phyloP scores from a whole-genome alignment of 768 basidiomycete species.

The Hericium coralloides region DNA sequence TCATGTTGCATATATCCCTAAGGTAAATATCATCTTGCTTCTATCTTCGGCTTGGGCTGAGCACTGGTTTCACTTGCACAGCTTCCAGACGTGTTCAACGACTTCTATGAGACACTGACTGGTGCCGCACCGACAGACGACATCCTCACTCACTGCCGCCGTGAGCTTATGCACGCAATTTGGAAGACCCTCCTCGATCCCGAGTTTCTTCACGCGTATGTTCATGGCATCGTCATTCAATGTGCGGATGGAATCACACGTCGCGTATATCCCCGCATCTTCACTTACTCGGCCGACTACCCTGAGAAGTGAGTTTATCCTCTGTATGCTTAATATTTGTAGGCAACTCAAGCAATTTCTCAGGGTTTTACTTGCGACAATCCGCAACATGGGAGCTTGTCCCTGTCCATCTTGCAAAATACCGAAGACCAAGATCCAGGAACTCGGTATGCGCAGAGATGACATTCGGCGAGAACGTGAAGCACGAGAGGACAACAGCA shows the following conservation, averaged over 20 bases:
- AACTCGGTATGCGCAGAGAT: constrained; percentile 17
- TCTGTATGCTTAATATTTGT: too few species aligned
- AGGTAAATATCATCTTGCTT: constrained; percentile 2
- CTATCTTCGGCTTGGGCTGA: not conserved
- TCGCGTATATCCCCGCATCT: constrained; percentile 18
- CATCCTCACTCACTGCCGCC: not conserved
- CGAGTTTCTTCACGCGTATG: constrained; percentile 18
- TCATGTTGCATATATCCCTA: constrained; percentile 18
- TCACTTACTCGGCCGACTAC: constrained; percentile 26
- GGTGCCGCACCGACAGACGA: not conserved
- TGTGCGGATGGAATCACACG: constrained; percentile 20
- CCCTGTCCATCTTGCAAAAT: constrained; percentile 24
- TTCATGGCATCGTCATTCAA: constrained; percentile 18
- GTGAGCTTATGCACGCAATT: constrained; percentile 23
- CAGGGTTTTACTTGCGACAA: constrained; percentile 19
- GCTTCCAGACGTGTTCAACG: constrained; percentile 2
- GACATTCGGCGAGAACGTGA: not conserved
- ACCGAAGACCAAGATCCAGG: constrained; percentile 8
- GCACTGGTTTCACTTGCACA: too few species aligned
- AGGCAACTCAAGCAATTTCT: too few species aligned
- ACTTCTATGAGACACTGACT: not conserved
- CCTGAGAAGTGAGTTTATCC: constrained; percentile 24
- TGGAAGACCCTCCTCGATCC: constrained; percentile 19
- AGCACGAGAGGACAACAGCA: constrained; percentile 10
- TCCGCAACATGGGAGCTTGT: constrained; percentile 18